Base-by-base conservation (phyloP, 2,329 filamentous ascomycete genomes). In the Drechslerella dactyloides region DNA sequence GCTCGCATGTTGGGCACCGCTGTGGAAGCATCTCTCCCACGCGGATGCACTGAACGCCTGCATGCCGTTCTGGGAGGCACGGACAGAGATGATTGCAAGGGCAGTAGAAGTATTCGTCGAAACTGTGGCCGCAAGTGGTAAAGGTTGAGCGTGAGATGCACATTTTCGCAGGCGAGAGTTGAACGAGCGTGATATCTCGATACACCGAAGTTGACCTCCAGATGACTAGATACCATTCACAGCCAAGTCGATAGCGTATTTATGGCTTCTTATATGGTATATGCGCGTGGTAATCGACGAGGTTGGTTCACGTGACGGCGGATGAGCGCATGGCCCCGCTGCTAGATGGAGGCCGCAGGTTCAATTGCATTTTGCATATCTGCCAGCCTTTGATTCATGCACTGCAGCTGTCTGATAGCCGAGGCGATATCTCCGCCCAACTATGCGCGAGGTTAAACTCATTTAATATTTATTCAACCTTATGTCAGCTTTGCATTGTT, bases 1-100 rank as follows among this genome's bases (percentile, higher is more conserved):
- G n/a, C 44, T 48, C 44, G 44, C 44, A 48, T 10, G 44, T 48
- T 23, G 44, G 17, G 21, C 44, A 48, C 17, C 19, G 15, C 17
- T 48, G 15, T 48, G 44, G 44, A 5, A 48, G 15, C 19, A 48
- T 2, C 11, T 10, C 21, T 3, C 44, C 19, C 19, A 5, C 19
- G 11, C 44, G 15, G 17, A 21, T 21, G 44, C 44, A 48, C 17
- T 48, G 11, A 17, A 48, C 17, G 19, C 44, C 44, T 23, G 44
- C 21, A 48, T 21, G 6, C 17, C 44, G 44, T 23, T 48, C 44
- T 21, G 44, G 44, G n/a, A 48, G 44, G 19, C 44, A 48, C 11
- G 44, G 44, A 21, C 44, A 48, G 8, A 10, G 8, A 19, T 48
- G 44, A 11, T 48, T 48, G 44, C 44, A 48, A 21, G 44, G 44